These are phyloP conservation scores for Zymoseptoria tritici DNA, from an alignment of 2,329 filamentous ascomycete genomes.

Conservation along the genomic window DNA sequence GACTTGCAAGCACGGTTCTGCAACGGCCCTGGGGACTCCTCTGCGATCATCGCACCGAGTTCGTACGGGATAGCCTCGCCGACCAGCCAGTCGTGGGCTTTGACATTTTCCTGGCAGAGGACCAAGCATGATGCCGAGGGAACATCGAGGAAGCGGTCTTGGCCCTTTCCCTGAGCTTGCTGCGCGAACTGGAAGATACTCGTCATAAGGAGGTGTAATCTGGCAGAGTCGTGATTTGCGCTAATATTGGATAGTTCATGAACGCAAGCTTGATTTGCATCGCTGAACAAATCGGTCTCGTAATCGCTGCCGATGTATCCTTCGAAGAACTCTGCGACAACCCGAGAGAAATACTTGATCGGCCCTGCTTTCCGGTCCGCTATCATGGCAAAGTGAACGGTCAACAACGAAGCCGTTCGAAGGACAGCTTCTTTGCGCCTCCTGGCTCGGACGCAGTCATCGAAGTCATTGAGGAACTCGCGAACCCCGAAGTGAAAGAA, in stretches of 20 bases:
- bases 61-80: neutral
- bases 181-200: neutral
- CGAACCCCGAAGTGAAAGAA: neutral
- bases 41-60: neutral
- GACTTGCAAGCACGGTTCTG: neutral
- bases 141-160: neutral
- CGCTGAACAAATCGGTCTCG: neutral
- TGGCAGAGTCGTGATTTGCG: neutral
- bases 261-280: neutral
- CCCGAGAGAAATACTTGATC: neutral
- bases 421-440: neutral
- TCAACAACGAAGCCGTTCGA: neutral
- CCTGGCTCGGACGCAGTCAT: neutral
- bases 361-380: neutral
- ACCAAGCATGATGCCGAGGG: neutral
- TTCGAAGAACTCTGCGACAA: neutral
- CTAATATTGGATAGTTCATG: neutral
- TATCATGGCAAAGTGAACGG: neutral
- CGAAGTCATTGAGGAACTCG: neutral
- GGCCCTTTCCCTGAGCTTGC: neutral
- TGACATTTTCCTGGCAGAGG: neutral
- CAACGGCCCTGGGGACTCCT: neutral
- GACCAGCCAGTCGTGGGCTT: neutral
- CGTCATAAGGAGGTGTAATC: neutral
- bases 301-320: neutral